Conservation (phyloP, 495 filamentous ascomycete genomes). For the Aspergillus olivimuriae region DNA sequence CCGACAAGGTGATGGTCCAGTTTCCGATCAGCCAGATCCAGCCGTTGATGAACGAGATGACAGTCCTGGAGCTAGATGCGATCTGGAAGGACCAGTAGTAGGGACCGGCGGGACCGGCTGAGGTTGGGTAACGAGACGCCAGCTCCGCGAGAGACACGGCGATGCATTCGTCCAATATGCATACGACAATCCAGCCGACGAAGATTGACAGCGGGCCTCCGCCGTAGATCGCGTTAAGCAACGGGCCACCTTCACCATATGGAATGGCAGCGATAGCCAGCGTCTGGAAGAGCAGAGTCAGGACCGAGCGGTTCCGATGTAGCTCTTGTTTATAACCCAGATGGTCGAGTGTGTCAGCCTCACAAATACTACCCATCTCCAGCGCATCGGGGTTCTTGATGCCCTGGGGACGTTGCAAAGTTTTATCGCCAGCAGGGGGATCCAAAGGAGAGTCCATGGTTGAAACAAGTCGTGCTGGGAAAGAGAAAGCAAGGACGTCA, state of each 20-base stretch:
- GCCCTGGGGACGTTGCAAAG: not conserved
- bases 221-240: slow-evolving; percentile 39
- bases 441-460: no score
- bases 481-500: no score
- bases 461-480: no score
- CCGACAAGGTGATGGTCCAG: slow-evolving; percentile 62
- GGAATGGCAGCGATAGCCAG: slow-evolving; percentile 41
- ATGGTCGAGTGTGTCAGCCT: slow-evolving; percentile 20
- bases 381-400: not conserved
- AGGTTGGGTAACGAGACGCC: slow-evolving; percentile 44
- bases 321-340: slow-evolving; percentile 36
- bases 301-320: slow-evolving; percentile 30
- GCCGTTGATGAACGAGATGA: slow-evolving; percentile 58
- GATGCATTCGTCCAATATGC: slow-evolving; percentile 31
- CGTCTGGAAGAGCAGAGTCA: slow-evolving; percentile 31
- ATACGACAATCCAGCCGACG: slow-evolving; percentile 37
- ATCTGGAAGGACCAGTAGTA: slow-evolving; percentile 48
- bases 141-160: slow-evolving; percentile 42
- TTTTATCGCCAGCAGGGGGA: no score
- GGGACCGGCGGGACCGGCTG: slow-evolving; percentile 41
- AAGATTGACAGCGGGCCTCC: slow-evolving; percentile 38
- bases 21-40: slow-evolving; percentile 65
- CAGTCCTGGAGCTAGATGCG: slow-evolving; percentile 19
- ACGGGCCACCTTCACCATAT: slow-evolving; percentile 39
- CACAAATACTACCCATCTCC: slow-evolving; percentile 2